Percentiles rank a stretch among this genome's conserved stretches.
These are phyloP conservation scores for Lasiosphaeria ovina DNA, from an alignment of 495 filamentous ascomycete species.

Conservation along the genomic window DNA sequence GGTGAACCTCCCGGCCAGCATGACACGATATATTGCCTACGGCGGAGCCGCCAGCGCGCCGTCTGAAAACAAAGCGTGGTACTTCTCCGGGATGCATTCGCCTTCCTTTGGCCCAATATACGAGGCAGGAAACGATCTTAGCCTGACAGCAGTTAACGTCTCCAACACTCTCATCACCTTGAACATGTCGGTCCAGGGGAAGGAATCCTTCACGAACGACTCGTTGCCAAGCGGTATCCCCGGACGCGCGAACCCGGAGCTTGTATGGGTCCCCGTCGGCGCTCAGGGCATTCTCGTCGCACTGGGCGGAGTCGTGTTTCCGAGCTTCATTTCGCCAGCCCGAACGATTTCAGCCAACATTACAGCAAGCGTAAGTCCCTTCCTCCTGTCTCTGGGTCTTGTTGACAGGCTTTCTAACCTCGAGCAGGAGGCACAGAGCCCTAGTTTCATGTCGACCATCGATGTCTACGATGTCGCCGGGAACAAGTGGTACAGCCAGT, in stretches of 20 bases:
- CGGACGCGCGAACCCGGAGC: constrained; percentile 59
- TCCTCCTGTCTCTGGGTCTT: background rate
- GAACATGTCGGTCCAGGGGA: constrained; percentile 52
- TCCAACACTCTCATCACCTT: constrained; percentile 58
- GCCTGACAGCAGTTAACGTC: constrained; percentile 32
- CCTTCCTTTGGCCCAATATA: constrained; percentile 47
- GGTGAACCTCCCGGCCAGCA: constrained; percentile 34
- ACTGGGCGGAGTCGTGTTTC: constrained; percentile 64
- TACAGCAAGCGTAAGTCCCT: constrained; percentile 42
- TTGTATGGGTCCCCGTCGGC: constrained; percentile 70
- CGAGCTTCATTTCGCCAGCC: constrained; percentile 33
- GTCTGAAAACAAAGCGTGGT: constrained; percentile 71
- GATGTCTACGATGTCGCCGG: constrained; percentile 66
- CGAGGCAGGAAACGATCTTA: constrained; percentile 24
- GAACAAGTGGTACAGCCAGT: constrained; percentile 60
- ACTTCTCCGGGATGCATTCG: constrained; percentile 63
- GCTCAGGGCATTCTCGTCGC: constrained; percentile 61
- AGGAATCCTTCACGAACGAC: constrained; percentile 54
- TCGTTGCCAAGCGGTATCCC: constrained; percentile 51
- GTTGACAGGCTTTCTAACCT: constrained; percentile 11
- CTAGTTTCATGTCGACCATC: constrained; percentile 61
- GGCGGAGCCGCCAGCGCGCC: constrained; percentile 64
- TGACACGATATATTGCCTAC: constrained; percentile 64
- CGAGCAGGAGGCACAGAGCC: constrained; percentile 44
- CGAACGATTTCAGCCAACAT: constrained; percentile 33